Conservation (phyloP, 768 basidiomycete species). For the Hydnomerulius pinastri region DNA sequence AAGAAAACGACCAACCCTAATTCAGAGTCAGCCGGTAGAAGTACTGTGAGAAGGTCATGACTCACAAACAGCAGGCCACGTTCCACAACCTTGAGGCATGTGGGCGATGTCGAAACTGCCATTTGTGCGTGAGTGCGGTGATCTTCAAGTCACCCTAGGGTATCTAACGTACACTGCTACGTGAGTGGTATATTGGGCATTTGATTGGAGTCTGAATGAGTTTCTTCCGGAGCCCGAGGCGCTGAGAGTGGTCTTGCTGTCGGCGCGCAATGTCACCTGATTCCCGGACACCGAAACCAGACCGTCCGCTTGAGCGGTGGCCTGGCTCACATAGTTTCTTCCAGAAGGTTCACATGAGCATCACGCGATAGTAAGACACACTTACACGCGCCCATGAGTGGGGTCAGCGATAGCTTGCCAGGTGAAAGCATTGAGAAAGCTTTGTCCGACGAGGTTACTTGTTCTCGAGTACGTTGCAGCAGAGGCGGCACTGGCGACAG, state of each 20-base stretch:
- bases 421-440: slow-evolving; percentile 43
- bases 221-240: slow-evolving; percentile 35
- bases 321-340: slow-evolving; percentile 47
- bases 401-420: slow-evolving; percentile 36
- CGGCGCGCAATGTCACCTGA: slow-evolving; percentile 33
- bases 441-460: slow-evolving; percentile 46
- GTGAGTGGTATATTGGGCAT: slow-evolving; percentile 31
- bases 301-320: slow-evolving; percentile 53
- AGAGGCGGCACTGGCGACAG: slow-evolving; percentile 11
- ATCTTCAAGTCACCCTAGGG: background rate
- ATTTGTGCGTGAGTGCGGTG: background rate
- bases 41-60: background rate
- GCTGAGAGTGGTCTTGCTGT: slow-evolving; percentile 32
- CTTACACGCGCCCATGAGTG: slow-evolving; percentile 36
- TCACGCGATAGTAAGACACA: background rate
- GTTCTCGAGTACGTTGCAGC: slow-evolving; percentile 48
- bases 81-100: slow-evolving; percentile 42
- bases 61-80: slow-evolving; percentile 40
- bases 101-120: slow-evolving; percentile 36
- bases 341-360: background rate
- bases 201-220: slow-evolving; percentile 37
- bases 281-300: slow-evolving; percentile 57
- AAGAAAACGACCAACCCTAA: slow-evolving; percentile 28
- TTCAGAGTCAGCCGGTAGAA: background rate
- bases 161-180: slow-evolving; percentile 31